These are phyloP conservation scores for Aspergillus texensis DNA, from an alignment of 2,329 filamentous ascomycete genomes.

Conservation along the genomic window DNA sequence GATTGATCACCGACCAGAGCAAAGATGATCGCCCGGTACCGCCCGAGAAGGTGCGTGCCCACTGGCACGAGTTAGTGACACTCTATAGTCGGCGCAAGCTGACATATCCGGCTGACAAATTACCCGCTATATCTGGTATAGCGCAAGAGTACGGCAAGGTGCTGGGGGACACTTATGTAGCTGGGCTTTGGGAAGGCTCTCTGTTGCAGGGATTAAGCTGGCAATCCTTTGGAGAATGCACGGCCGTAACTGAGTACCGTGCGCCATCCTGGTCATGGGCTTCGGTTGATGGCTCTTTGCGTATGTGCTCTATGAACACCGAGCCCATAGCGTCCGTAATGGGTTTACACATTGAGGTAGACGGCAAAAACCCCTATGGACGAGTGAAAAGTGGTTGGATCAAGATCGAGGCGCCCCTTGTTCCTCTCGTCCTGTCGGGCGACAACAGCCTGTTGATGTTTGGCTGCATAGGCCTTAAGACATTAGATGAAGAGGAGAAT, in stretches of 20 bases:
- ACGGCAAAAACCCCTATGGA: too few relatives aligned
- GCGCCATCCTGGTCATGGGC: not conserved
- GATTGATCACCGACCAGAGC: not conserved
- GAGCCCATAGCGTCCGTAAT: too few relatives aligned
- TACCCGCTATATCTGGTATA: not conserved
- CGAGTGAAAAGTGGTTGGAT: too few relatives aligned
- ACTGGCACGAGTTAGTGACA: fast-evolving
- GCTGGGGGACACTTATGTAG: fast-evolving
- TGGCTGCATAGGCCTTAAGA: too few relatives aligned
- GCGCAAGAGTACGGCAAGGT: not conserved
- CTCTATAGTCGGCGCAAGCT: not conserved
- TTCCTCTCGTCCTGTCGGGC: too few relatives aligned
- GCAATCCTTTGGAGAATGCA: fast-evolving
- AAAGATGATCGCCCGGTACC: not conserved
- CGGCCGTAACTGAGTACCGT: not conserved
- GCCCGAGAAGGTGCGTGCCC: not conserved
- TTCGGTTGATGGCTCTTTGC: not conserved
- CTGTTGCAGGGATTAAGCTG: not conserved
- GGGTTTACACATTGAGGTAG: fast-evolving
- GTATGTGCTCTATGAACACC: too few relatives aligned
- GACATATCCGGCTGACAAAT: not conserved
- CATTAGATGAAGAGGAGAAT: too few relatives aligned
- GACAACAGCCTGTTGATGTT: too few relatives aligned
- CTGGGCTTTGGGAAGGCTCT: not conserved
- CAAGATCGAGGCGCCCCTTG: too few relatives aligned